Base-by-base conservation (phyloP, 1,284 basidiomycete genomes). In the Malassezia furfur region DNA sequence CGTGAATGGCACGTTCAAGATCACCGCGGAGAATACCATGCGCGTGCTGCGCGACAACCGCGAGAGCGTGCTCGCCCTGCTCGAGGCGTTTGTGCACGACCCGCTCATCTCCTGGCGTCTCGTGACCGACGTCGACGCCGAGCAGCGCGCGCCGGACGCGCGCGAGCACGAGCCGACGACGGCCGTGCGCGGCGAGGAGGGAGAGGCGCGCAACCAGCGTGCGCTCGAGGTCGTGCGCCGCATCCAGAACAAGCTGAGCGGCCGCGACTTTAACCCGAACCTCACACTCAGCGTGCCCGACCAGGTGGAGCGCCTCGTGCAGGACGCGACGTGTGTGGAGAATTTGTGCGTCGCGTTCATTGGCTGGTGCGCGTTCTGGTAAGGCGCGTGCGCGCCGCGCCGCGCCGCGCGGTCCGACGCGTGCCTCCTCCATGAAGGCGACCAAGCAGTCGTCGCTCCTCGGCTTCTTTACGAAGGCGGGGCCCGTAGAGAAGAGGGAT, bases 11-110 rank as follows among this genome's bases (percentile, higher is more conserved):
- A 94, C 90, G 67, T 99, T 93, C 82, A 84, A 88, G 69, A 85
- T 86, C 65, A 93, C 89, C 10, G 94, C 90, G 78, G 91, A 96
- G 74, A 93, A 93, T 66, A 90, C 90, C 36, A 98, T 99, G 94
- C 82, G 84, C 58, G 94, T 99, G 6, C 78, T 98, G 59, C 85
- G 94, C 32, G 89, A 88, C 58, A 98, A 98, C 79, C 91, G 93
- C 77, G 94, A 98, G 76, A 93, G 89, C 15, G 81, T 99, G 57
- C 88, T 98, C 85, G 94, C 94, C 11, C 88, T 99, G 21, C 80
- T 99, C 31, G 94, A 98, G 76, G 94, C 81, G 5, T 82, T 82
- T 61, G 81, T 82, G 11, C 81, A 81, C 66, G 81, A 82, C 65
- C 81, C 81, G 0, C 67, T 82, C 48, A 80, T 82, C 65, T 78